Evolutionary conservation across 1,284 basidiomycete genomes (phyloP).

Genomic region (Tilletia setariae): DNA sequence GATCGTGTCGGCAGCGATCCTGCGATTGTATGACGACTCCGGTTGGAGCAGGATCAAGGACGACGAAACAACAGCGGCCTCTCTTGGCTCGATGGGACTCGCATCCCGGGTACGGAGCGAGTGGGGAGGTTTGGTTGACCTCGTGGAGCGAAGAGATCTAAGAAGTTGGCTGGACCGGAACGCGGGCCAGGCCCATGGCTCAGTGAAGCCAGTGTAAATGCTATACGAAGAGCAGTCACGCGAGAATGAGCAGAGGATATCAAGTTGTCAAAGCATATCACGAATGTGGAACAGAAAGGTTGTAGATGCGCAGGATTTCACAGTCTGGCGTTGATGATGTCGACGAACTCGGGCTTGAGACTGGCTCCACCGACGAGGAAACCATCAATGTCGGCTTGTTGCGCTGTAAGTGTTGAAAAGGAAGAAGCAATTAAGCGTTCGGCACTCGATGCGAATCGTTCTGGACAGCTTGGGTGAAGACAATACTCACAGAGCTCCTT

Average conservation of each 20-base stretch:
- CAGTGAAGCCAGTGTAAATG: neutral
- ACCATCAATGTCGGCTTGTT: constrained; percentile 85
- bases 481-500: constrained; percentile 60
- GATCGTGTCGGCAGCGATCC: neutral
- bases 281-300: too few relatives aligned
- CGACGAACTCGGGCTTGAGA: constrained; percentile 77
- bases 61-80: neutral
- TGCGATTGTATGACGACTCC: constrained; percentile 10
- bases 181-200: neutral
- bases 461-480: neutral
- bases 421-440: neutral
- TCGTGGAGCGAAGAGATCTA: constrained; percentile 19
- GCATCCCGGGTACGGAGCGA: constrained; percentile 21
- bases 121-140: constrained; percentile 22
- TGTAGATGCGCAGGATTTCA: constrained; percentile 16
- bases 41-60: neutral
- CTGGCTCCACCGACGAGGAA: constrained; percentile 98
- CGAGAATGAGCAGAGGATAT: neutral
- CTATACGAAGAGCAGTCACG: neutral
- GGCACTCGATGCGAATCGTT: too few relatives aligned
- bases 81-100: constrained; percentile 9
- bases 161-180: constrained; percentile 19
- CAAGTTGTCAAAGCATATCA: too few relatives aligned
- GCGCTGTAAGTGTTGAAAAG: constrained; percentile 6
- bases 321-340: constrained; percentile 74